Base-by-base conservation (phyloP, 2,329 filamentous ascomycete species). In the Xylaria arbuscula region DNA sequence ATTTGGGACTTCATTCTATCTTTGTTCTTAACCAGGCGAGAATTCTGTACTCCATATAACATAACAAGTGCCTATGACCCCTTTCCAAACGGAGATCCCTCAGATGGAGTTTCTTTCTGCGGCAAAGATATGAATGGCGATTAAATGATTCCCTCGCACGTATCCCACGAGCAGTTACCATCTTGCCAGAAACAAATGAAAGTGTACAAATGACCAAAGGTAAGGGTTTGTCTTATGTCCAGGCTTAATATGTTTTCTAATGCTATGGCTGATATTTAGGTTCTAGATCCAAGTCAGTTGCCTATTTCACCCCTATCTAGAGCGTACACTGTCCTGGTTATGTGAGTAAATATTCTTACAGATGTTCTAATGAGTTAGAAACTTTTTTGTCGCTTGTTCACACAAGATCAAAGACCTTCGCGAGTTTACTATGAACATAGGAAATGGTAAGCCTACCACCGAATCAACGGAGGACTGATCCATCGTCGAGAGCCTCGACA, bases 261-360 rank as follows among this genome's bases (percentile, higher is more conserved):
- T 45, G 9, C n/a, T 10, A 56, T 62, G 24, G 5, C n/a, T 40
- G 40, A 36, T 42, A 59, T 19, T 34, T 34, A 42, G 47, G 34
- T 24, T 53, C 45, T 34, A 13, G 15, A 40, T 51, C 10, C 57
- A 45, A 66, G 53, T 62, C 47, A 62, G 54, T 62, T 40, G 42
- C 13, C 55, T 54, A 38, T n/a, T 24, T 13, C 1, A 34, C 32
- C 45, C 47, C 24, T 19, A 19, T 36, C 5, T 6, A 36, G 19
- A 15, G 32, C 11, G 42, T 32, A 62, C n/a, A 24, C 62, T 22
- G 13, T 34, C 34, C 24, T n/a, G 13, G 19, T 53, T 34, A 6
- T 47, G 28, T 24, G 22, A 22, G 28, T 45, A 53, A 47, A 17
- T 6, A 11, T 19, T 13, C 28, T 24, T 50, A 15, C 11, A n/a